Base-by-base conservation (phyloP, 495 filamentous ascomycete genomes). In the Aspergillus asperescens region DNA sequence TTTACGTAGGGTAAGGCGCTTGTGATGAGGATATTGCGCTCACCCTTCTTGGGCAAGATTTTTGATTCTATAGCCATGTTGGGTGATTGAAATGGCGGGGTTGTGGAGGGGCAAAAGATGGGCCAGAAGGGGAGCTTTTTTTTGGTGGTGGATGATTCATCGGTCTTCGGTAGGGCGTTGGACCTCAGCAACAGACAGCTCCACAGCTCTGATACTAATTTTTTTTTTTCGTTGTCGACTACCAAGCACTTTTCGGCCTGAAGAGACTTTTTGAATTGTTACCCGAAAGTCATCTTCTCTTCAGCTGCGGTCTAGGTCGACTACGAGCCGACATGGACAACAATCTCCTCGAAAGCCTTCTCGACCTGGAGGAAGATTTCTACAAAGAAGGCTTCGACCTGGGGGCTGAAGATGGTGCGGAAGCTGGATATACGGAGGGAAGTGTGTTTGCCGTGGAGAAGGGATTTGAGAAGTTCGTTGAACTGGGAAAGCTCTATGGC, bases 371-470 rank as follows among this genome's bases (percentile, higher is more conserved):
- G 69, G 85, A 92, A 52, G 68, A 81, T 45, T 96, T 90, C 72
- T 95, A 96, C 72, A 73, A 82, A 35, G 82, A 95, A 65, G 94
- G 93, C 31, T 91, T 88, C 67, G 67, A 75, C 7, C 74, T 90
- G 51, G 93, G 93, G 16, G 61, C 79, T 25, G 72, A 74, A 35
- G 94, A 96, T 66, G 93, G 93, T 22, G 74, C 80, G n/a, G 74
- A 78, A 58, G 83, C 89, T 12, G 93, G 94, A 9, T 83, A 82
- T 24, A 81, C 86, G 40, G 93, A 99, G 78, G 94, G 94, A 32
- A 86, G 88, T 29, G 76, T 87, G 10, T 88, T 97, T 63, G 93
- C 92, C 0, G 78, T 97, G 3, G 87, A 94, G 61, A 94, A 93
- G 58, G 93, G 91, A 1, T 97, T 92, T 52, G 88, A 93, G 62